These are phyloP conservation scores for Suillus fuscotomentosus DNA, from an alignment of 768 basidiomycete genomes.

Conservation along the genomic window DNA sequence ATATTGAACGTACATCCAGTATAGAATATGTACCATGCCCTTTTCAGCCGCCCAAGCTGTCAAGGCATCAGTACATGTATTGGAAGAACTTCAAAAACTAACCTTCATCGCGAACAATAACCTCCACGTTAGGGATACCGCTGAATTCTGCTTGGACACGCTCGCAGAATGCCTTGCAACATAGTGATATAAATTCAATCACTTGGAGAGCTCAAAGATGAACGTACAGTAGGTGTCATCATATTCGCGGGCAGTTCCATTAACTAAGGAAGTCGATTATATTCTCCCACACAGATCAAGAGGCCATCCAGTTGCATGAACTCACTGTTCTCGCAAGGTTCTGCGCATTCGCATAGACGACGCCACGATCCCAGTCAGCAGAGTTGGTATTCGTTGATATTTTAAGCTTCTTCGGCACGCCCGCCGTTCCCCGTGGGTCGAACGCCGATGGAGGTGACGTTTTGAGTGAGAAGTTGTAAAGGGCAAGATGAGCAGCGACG, in stretches of 20 bases:
- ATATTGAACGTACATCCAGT: not conserved
- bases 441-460: constrained; percentile 66
- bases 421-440: constrained; percentile 56
- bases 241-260: constrained; percentile 87
- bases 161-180: constrained; percentile 60
- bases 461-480: constrained; percentile 77
- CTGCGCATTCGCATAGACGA: constrained; percentile 72
- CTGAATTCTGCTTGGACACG: constrained; percentile 66
- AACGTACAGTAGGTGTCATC: constrained; percentile 73
- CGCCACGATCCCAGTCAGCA: constrained; percentile 68
- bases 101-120: constrained; percentile 32
- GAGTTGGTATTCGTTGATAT: constrained; percentile 47
- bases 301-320: not conserved
- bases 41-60: constrained; percentile 80
- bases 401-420: constrained; percentile 47
- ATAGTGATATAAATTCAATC: not conserved
- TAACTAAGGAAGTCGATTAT: constrained; percentile 42
- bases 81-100: not conserved
- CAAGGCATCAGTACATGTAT: constrained; percentile 5
- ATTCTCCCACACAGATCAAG: not conserved
- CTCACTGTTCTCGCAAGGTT: constrained; percentile 76
- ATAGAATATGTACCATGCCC: constrained; percentile 60
- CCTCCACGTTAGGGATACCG: constrained; percentile 63
- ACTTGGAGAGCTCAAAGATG: not conserved
- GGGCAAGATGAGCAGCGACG: constrained; percentile 73